Base-by-base conservation (phyloP, 495 filamentous ascomycete genomes). In the Aspergillus carlsbadensis region DNA sequence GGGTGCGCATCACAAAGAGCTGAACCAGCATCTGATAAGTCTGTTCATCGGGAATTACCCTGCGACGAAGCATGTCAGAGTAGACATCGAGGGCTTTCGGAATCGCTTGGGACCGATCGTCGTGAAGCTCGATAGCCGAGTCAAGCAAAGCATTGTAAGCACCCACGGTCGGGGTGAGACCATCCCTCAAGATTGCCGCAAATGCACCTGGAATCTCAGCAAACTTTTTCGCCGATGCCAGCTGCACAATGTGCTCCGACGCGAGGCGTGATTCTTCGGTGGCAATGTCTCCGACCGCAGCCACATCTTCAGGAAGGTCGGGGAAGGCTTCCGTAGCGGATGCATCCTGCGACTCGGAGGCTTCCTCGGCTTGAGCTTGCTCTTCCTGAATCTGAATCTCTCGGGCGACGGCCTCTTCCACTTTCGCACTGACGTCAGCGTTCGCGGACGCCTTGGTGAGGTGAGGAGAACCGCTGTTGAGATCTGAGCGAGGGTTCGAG, bases 61-160 rank as follows among this genome's bases (percentile, higher is more conserved):
- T 87, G 44, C 92, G 88, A 57, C 88, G 82, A 60, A 96, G 86
- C 93, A 98, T 96, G 68, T 97, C 91, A 39, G 91, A 87, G 75
- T 98, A 98, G 54, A 98, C 87, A 78, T 92, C 91, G 45, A 98
- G 82, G 6, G 90, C 92, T 73, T 96, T 96, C 43, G 89, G 84
- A 21, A 96, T 87, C 10, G 91, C 81, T 72, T 91, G 89, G 46
- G 86, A 84, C 65, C 85, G 85, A 63, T 89, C 83, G 6, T 76
- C 76, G 45, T 78, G 72, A 18, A 96, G 78, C 56, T 88, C 76
- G 56, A 95, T 84, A 20, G 90, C 92, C 24, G 95, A 90, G 61
- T 85, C 78, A 37, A 98, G 77, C 39, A 98, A 77, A 34, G 89
- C 89, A 72, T 97, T 96, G 78, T 98, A 98, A 15, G 93, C 88